Base-by-base conservation (phyloP, 2,329 filamentous ascomycete genomes). In the Xenosphaeropsis pyriputrescens region DNA sequence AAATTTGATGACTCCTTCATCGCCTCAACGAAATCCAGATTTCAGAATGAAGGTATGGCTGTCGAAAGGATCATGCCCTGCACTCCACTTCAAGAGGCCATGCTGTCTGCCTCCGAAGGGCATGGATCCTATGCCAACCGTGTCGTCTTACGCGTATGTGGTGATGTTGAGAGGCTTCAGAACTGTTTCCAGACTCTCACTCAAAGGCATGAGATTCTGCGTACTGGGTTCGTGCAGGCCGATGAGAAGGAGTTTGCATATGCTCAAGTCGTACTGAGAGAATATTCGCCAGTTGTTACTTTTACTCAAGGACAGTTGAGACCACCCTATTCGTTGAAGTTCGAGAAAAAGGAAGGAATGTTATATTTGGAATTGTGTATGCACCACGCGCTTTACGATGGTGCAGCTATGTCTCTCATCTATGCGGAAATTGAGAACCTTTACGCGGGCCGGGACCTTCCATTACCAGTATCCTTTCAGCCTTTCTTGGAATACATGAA, bases 311-410 rank as follows among this genome's bases (percentile, higher is more conserved):
- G 18, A 7, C 7, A 26, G 22, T 11, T 26, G 22, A 26, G 22
- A 26, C 22, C 22, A 26, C 22, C 22, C 12, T 26, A 26, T 9
- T 17, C 12, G 5, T 6, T 17, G 6, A 26, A 33, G 18, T 15
- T 38, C 11, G 34, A 36, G 5, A 32, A 41, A 11, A 18, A 12
- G 3, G 40, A 41, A 7, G 9, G 18, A 34, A 38, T 13, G 17
- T 34, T 5, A 11, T 22, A 43, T 5, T 43, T 43, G 18, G 35
- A 47, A 16, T 51, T 52, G 13, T 46, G 50, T n/a, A 52, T 59
- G 52, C 86, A 94, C 48, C 88, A 95, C 57, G 83, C 85, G 2
- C 62, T 94, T 1, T 93, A 94, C 48, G 88, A 95, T 57, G 88
- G 81, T 0, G 75, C 80, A 29, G 85, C 85, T 0, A 79, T 94